Evolutionary conservation across 164 flowering plant species (phyloP).

Genomic region (Warburgia ugandensis): DNA sequence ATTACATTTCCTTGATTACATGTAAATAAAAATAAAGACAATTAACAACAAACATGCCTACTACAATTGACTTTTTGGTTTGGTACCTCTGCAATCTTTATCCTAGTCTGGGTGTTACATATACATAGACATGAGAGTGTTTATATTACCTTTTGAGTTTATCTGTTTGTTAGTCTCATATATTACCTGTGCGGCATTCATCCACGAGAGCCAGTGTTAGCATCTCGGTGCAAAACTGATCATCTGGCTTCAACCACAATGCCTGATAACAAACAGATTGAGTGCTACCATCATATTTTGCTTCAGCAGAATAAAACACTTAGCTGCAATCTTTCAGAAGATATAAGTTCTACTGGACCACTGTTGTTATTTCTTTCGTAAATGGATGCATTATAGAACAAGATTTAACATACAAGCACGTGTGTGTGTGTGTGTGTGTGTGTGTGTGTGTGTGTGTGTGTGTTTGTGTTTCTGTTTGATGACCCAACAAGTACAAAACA

Average conservation of each 20-base stretch:
- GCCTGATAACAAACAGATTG: constrained; percentile 38
- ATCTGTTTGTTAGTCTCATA: not conserved
- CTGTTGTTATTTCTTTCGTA: not conserved
- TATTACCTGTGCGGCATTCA: constrained; percentile 23
- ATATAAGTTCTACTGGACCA: not conserved
- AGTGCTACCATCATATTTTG: not conserved
- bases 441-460: too few species aligned
- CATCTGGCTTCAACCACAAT: constrained; percentile 80
- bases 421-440: too few species aligned
- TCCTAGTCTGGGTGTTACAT: too few species aligned
- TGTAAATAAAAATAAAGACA: not conserved
- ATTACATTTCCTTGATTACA: not conserved
- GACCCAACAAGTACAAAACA: not conserved
- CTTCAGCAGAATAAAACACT: not conserved
- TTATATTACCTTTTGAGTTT: too few species aligned
- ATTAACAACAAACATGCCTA: constrained; percentile 4
- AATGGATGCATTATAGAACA: not conserved
- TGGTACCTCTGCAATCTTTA: too few species aligned
- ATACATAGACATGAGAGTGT: too few species aligned
- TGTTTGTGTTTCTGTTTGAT: not conserved
- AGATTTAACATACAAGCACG: not conserved
- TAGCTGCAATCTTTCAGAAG: not conserved
- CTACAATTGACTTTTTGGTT: too few species aligned
- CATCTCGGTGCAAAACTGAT: constrained; percentile 93
- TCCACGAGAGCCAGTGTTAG: constrained; percentile 75